Base-by-base conservation (phyloP, 306 rosid species). In the Casuarina cunninghamiana region DNA sequence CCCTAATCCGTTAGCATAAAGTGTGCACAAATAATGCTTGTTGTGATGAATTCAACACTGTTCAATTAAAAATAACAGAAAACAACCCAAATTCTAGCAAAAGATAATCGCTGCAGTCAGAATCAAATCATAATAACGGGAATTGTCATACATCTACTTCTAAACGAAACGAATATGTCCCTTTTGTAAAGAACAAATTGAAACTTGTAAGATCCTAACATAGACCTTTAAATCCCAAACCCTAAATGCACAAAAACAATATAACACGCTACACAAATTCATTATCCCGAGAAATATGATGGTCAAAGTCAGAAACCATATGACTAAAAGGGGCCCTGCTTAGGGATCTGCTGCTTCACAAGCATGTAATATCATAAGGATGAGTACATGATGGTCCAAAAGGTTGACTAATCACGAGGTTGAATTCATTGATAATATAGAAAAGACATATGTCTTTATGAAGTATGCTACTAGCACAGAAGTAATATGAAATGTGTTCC, bases 121-220 rank as follows among this genome's bases (percentile, higher is more conserved):
- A 6, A 42, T 3, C 49, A 67, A 67, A 67, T 42, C 42, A 43
- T 41, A 43, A 67, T 19, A 2, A 17, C 17, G 50, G n/a, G 32
- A 67, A 3, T 11, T 39, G 38, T 63, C n/a, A 63, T 42, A 42
- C 7, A 67, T 67, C 71, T 67, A 46, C 41, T 67, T 67, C 71
- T 6, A 41, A 43, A 10, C 46, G 4, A 41, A 43, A 10, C 26
- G 10, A 17, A 42, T 12, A 35, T 17, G 15, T 43, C 12, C 50
- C 6, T 26, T 26, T 26, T 26, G 10, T 1, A 0, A 10, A 9
- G 9, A 26, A 3, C 32, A 57, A 57, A 6, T 9, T 26, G 65
- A 6, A 26, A 58, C 41, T 3, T 26, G 65, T 3, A 48, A 4
- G 35, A 12, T 16, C 50, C 71, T 16, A 17, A 13, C 38, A 10